phyloP scores from a whole-genome alignment of 2,329 filamentous ascomycete genomes.

The Hymenoscyphus albidus region DNA sequence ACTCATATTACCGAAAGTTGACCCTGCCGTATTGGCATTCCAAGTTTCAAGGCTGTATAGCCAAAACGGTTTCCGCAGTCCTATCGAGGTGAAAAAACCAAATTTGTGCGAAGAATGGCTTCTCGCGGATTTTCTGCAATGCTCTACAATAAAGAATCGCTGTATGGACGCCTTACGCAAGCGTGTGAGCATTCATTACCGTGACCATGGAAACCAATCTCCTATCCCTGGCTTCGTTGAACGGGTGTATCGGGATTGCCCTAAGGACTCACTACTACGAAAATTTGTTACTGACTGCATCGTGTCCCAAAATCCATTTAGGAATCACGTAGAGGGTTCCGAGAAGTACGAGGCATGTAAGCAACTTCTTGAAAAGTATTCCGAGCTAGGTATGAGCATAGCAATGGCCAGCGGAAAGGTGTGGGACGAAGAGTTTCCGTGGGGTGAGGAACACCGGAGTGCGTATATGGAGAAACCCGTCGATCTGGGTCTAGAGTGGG shows the following conservation, averaged over 20 bases:
- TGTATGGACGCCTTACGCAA: neutral
- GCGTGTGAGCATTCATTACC: neutral
- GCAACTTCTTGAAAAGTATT: neutral
- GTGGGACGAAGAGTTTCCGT: neutral
- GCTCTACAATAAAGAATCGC: neutral
- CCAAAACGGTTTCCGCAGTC: neutral
- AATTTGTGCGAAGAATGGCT: neutral
- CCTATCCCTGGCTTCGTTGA: neutral
- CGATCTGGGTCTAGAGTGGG: neutral
- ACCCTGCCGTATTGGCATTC: neutral
- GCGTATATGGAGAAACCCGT: neutral
- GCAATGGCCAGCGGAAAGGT: neutral
- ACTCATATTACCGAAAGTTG: neutral
- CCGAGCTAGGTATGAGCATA: neutral
- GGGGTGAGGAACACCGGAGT: neutral
- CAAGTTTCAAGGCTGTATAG: neutral
- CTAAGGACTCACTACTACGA: neutral
- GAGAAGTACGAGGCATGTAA: neutral
- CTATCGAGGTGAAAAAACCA: neutral
- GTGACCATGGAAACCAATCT: neutral
- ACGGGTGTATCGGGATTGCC: neutral
- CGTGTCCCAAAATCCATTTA: neutral
- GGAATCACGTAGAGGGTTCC: neutral
- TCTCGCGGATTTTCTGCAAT: neutral
- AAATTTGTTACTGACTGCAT: neutral